phyloP scores from a whole-genome alignment of 441 rosid genomes.

The Gossypium trilobum region DNA sequence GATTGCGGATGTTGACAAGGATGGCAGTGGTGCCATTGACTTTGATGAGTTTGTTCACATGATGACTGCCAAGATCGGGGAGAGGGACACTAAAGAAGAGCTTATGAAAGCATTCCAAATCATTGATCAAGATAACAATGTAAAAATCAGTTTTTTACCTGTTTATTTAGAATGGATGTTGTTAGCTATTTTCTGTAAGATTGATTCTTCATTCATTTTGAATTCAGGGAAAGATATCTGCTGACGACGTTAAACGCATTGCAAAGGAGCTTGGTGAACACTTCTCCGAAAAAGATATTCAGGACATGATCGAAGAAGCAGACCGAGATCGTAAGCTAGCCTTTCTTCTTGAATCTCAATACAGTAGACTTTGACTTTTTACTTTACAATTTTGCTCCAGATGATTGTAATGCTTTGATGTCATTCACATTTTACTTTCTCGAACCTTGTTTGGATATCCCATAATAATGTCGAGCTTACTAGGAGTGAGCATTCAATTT shows the following conservation, averaged over 20 bases:
- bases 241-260: constrained; percentile 52
- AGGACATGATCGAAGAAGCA: constrained; percentile 88
- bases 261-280: constrained; percentile 78
- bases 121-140: constrained; percentile 88
- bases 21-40: constrained; percentile 93
- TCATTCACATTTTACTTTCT: not conserved
- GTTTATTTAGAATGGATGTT: not conserved
- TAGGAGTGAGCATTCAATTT: no score
- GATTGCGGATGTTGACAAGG: constrained; percentile 98
- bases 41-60: constrained; percentile 83
- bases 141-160: constrained; percentile 19
- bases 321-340: constrained; percentile 64
- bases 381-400: not conserved
- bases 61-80: constrained; percentile 97
- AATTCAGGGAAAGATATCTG: constrained; percentile 72
- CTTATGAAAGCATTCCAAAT: constrained; percentile 68
- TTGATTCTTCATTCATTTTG: constrained; percentile 4
- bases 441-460: not conserved
- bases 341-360: not conserved
- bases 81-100: constrained; percentile 87
- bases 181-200: not conserved
- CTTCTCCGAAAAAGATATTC: constrained; percentile 67
- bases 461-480: not conserved
- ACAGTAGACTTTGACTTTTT: not conserved
- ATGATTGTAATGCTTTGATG: not conserved